These are phyloP conservation scores for Sabuloglossum arenarium DNA, from an alignment of 495 filamentous ascomycete species.

Conservation along the genomic window DNA sequence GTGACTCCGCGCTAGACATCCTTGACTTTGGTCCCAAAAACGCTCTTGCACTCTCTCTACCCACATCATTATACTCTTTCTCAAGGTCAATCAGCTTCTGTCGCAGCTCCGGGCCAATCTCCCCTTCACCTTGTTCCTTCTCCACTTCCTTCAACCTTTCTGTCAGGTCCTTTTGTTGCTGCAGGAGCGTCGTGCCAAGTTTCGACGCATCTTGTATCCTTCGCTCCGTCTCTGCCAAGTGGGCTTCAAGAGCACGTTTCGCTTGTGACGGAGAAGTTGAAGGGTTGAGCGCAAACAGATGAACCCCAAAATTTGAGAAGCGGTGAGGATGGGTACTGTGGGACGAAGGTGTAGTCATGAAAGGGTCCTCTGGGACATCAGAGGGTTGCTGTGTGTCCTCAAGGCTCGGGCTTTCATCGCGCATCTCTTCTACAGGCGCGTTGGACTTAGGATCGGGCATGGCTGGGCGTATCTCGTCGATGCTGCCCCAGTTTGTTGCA, in stretches of 20 bases:
- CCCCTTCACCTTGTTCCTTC: slow-evolving; percentile 52
- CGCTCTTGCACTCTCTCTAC: slow-evolving; percentile 69
- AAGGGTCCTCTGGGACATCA: slow-evolving; percentile 27
- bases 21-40: slow-evolving; percentile 66
- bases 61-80: slow-evolving; percentile 87
- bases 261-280: slow-evolving; percentile 65
- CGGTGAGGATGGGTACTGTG: slow-evolving; percentile 31
- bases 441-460: neutral
- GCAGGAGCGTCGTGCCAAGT: slow-evolving; percentile 63
- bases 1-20: slow-evolving; percentile 36
- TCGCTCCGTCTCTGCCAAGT: slow-evolving; percentile 75
- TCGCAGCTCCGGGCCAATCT: slow-evolving; percentile 65
- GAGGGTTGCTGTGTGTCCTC: neutral
- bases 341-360: slow-evolving; percentile 23
- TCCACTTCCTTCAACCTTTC: slow-evolving; percentile 73
- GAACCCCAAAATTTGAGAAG: slow-evolving; percentile 58
- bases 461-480: neutral
- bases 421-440: neutral
- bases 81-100: slow-evolving; percentile 74
- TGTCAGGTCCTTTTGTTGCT: slow-evolving; percentile 61
- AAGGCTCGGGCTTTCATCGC: neutral
- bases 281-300: slow-evolving; percentile 57
- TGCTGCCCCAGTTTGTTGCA: neutral
- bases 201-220: slow-evolving; percentile 79
- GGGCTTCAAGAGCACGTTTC: slow-evolving; percentile 73